phyloP scores from a whole-genome alignment of 129 eudicot species.

The Flaveria brownii region DNA sequence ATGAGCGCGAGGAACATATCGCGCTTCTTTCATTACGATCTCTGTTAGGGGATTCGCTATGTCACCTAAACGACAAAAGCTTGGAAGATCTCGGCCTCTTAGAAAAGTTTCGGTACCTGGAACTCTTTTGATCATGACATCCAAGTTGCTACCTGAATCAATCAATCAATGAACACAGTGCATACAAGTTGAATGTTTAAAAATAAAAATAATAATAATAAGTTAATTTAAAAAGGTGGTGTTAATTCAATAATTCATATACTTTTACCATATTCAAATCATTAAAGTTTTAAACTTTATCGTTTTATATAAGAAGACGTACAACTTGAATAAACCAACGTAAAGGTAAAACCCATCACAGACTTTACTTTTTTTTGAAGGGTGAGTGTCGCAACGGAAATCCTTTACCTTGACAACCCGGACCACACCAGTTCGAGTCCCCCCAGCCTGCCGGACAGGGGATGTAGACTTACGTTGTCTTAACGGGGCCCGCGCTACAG shows the following conservation, averaged over 20 bases:
- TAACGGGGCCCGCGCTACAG: no score
- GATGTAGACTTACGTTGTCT: no score
- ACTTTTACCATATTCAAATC: no score
- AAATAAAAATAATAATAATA: not conserved
- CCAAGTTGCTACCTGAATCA: slow-evolving; percentile 24
- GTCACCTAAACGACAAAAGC: slow-evolving; percentile 29
- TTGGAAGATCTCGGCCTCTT: slow-evolving; percentile 39
- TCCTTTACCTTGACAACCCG: no score
- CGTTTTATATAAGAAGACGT: no score
- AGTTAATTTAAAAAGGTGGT: not conserved
- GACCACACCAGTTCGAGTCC: no score
- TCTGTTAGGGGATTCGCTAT: not conserved
- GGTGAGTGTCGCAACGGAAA: no score
- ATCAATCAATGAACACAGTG: not conserved
- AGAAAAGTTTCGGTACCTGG: slow-evolving; percentile 34
- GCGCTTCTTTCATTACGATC: slow-evolving; percentile 13
- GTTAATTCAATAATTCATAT: not conserved
- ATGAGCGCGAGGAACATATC: slow-evolving; percentile 28
- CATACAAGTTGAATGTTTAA: not conserved
- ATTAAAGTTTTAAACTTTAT: no score
- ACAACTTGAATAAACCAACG: no score
- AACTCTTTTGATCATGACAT: slow-evolving; percentile 12
- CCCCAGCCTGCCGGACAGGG: no score
- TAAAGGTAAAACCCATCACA: no score
- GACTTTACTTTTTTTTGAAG: no score